These are phyloP conservation scores for Patellifolia procumbens DNA, from an alignment of 179 eudicot species.

Conservation along the genomic window DNA sequence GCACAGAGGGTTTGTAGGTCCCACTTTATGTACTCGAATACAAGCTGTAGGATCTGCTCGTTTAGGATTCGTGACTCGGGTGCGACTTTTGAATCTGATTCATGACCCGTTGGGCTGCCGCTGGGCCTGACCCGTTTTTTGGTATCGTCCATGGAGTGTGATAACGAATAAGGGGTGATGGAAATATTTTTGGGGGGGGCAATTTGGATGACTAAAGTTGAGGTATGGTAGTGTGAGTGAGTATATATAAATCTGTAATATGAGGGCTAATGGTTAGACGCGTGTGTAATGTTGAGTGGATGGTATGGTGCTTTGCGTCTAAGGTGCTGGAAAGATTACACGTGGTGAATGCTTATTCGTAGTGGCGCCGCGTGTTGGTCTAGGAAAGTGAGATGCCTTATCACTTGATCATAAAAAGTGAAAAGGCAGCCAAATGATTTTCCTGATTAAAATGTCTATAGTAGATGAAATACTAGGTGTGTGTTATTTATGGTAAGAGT, in stretches of 20 bases:
- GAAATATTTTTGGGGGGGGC: neutral
- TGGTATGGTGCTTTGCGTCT: neutral
- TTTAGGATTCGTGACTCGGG: conserved; percentile 37
- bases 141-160: neutral
- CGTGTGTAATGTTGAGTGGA: conserved; percentile 19
- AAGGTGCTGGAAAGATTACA: neutral
- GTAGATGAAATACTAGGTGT: too few species aligned
- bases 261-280: conserved; percentile 2
- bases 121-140: conserved; percentile 27
- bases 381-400: conserved; percentile 6
- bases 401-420: conserved; percentile 16
- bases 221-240: neutral
- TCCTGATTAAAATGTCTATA: neutral
- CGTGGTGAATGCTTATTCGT: conserved; percentile 12
- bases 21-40: conserved; percentile 58
- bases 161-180: neutral
- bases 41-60: conserved; percentile 52
- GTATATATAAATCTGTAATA: neutral
- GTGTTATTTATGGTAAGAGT: too few species aligned
- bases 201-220: neutral
- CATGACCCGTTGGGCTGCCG: conserved; percentile 16
- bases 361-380: conserved; percentile 28
- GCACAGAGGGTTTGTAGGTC: conserved; percentile 56
- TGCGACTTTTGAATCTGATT: conserved; percentile 8
- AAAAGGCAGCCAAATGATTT: neutral